phyloP scores from a whole-genome alignment of 805 yeast species.

The Candida anglica region DNA sequence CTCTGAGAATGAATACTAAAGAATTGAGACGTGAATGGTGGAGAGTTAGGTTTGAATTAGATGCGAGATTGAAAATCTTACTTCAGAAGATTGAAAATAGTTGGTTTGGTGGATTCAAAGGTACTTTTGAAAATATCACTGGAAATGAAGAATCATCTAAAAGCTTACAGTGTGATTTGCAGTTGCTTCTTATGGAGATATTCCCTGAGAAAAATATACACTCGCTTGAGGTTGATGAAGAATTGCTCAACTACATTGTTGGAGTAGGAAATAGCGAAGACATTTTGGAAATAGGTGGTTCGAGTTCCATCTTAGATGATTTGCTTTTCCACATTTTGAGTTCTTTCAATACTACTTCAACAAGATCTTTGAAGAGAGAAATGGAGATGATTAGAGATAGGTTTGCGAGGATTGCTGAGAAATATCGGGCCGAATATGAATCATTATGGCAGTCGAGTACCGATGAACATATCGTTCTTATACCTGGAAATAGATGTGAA shows the following conservation, averaged over 20 bases:
- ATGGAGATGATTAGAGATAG: background rate
- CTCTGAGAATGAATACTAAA: slow-evolving; percentile 48
- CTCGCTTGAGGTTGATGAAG: slow-evolving; percentile 34
- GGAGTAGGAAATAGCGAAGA: slow-evolving; percentile 28
- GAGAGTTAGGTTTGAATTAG: slow-evolving; percentile 61
- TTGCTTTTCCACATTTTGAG: background rate
- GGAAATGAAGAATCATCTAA: too few species aligned
- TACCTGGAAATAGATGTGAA: slow-evolving; percentile 65
- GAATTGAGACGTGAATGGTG: slow-evolving; percentile 77
- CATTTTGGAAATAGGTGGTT: too few species aligned
- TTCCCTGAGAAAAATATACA: slow-evolving; percentile 12
- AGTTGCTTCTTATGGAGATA: too few species aligned
- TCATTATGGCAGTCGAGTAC: too few species aligned
- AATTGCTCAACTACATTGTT: slow-evolving; percentile 61
- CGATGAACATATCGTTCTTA: slow-evolving; percentile 59
- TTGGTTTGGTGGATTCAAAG: slow-evolving; percentile 79
- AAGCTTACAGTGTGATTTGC: too few species aligned
- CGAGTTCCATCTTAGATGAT: too few species aligned
- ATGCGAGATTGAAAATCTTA: slow-evolving; percentile 49
- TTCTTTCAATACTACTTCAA: background rate
- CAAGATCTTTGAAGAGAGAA: background rate
- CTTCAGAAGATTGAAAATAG: slow-evolving; percentile 52
- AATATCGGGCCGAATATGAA: background rate
- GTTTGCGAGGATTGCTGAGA: background rate
- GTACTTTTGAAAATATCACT: slow-evolving; percentile 46